Evolutionary conservation across 129 eudicot species (phyloP).

Genomic region (Chrysanthemum seticuspe): DNA sequence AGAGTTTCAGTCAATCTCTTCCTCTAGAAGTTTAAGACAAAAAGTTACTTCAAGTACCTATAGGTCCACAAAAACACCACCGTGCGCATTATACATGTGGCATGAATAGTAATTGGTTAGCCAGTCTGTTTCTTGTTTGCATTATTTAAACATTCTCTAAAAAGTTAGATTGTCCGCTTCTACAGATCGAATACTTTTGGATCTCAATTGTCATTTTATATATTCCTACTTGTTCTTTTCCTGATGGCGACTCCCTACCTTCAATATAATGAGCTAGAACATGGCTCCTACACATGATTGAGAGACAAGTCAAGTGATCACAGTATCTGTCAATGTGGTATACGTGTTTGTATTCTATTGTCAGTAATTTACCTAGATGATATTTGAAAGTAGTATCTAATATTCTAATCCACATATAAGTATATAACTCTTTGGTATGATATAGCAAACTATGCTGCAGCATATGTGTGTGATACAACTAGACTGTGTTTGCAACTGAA

Average conservation of each 20-base stretch:
- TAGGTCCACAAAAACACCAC: slow-evolving; percentile 11
- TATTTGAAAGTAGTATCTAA: not conserved
- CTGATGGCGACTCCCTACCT: slow-evolving; percentile 29
- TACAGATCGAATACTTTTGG: slow-evolving; percentile 14
- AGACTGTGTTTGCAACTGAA: not conserved
- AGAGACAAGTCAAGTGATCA: slow-evolving; percentile 14
- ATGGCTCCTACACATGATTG: slow-evolving; percentile 19
- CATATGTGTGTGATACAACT: not conserved
- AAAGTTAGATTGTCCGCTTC: slow-evolving; percentile 33
- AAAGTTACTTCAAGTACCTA: slow-evolving; percentile 3
- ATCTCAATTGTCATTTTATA: slow-evolving; percentile 22
- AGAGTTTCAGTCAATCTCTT: not conserved
- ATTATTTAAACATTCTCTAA: slow-evolving; percentile 6
- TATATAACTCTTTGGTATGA: not conserved
- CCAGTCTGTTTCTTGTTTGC: slow-evolving; percentile 34
- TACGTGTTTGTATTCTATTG: not conserved
- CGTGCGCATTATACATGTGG: slow-evolving; percentile 22
- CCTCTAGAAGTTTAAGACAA: not conserved
- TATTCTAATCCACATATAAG: not conserved
- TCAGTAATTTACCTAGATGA: not conserved
- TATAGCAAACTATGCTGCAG: not conserved
- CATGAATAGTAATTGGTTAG: slow-evolving; percentile 28
- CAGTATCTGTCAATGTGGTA: slow-evolving; percentile 2
- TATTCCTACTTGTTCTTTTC: slow-evolving; percentile 25
- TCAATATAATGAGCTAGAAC: slow-evolving; percentile 13